phyloP scores from a whole-genome alignment of 2,329 filamentous ascomycete species.

The Aspergillus costaricaensis region DNA sequence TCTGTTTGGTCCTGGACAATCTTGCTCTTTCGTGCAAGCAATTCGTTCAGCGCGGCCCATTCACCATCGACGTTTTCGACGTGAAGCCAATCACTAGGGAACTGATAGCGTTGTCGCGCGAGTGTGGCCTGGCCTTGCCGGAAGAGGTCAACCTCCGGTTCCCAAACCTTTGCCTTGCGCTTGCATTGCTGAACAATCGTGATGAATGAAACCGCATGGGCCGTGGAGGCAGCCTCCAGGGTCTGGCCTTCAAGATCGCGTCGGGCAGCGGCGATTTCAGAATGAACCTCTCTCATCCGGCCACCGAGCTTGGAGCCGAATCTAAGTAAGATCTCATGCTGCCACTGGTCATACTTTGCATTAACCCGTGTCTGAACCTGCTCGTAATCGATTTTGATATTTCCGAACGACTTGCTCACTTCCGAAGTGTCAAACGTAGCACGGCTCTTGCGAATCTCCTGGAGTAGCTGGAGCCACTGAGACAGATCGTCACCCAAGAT shows the following conservation, averaged over 20 bases:
- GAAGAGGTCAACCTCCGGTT: conserved; percentile 93
- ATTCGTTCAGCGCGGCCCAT: conserved; percentile 91
- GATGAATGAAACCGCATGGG: conserved; percentile 96
- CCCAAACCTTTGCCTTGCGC: conserved; percentile 90
- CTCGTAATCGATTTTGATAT: conserved; percentile 94
- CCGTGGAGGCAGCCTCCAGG: conserved; percentile 90
- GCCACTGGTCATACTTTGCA: conserved; percentile 99
- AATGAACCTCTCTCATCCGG: conserved; percentile 88
- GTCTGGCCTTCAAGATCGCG: conserved; percentile 89
- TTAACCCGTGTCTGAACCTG: conserved; percentile 99
- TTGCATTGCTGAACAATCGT: conserved; percentile 97
- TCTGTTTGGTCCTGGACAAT: conserved; percentile 97
- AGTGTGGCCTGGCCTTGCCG: conserved; percentile 92
- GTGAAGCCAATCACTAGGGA: conserved; percentile 89
- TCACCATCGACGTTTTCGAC: conserved; percentile 96
- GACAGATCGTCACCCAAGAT: conserved; percentile 87
- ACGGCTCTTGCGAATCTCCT: conserved; percentile 93
- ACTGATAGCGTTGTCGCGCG: conserved; percentile 87
- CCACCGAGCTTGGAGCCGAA: conserved; percentile 87
- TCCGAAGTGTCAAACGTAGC: conserved; percentile 97
- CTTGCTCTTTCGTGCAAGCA: conserved; percentile 87
- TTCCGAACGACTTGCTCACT: conserved; percentile 87
- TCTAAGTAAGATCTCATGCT: conserved; percentile 92
- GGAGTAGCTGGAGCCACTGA: conserved; percentile 91
- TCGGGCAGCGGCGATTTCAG: conserved; percentile 86